phyloP scores from a whole-genome alignment of 208 protist genomes.

The Leishmania aethiopica region DNA sequence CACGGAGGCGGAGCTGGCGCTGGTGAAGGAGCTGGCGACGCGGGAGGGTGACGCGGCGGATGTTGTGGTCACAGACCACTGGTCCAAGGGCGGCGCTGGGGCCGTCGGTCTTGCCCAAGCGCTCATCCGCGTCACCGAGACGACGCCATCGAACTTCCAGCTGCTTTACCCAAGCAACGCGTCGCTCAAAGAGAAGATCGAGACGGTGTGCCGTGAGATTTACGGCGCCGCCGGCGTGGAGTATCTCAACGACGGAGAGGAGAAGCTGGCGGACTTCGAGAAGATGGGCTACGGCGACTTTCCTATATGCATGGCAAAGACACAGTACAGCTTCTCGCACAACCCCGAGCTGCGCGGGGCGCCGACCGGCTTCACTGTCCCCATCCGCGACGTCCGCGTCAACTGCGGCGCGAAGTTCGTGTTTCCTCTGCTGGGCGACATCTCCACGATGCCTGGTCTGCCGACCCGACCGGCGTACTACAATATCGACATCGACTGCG shows the following conservation, averaged over 20 bases:
- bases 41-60: constrained; percentile 86
- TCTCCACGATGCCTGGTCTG: constrained; percentile 95
- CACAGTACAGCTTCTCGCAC: constrained; percentile 96
- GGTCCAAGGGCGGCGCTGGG: constrained; percentile 90
- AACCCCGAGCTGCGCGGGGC: constrained; percentile 91
- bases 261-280: constrained; percentile 90
- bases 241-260: constrained; percentile 87
- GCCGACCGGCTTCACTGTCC: constrained; percentile 90
- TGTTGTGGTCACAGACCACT: constrained; percentile 94
- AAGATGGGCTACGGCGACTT: constrained; percentile 79
- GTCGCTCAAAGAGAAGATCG: constrained; percentile 96
- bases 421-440: constrained; percentile 94
- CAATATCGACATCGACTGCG: constrained; percentile 96
- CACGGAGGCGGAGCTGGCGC: constrained; percentile 88
- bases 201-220: constrained; percentile 95
- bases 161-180: constrained; percentile 91
- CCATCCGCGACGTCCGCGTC: constrained; percentile 94
- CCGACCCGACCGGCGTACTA: constrained; percentile 96
- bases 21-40: constrained; percentile 72
- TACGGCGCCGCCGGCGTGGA: constrained; percentile 94
- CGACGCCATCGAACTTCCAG: constrained; percentile 81
- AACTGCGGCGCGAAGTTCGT: constrained; percentile 96
- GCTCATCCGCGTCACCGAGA: constrained; percentile 75
- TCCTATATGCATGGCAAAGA: constrained; percentile 98
- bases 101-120: constrained; percentile 90